Conservation (phyloP, 768 basidiomycete species). For the Inosperma sp. region DNA sequence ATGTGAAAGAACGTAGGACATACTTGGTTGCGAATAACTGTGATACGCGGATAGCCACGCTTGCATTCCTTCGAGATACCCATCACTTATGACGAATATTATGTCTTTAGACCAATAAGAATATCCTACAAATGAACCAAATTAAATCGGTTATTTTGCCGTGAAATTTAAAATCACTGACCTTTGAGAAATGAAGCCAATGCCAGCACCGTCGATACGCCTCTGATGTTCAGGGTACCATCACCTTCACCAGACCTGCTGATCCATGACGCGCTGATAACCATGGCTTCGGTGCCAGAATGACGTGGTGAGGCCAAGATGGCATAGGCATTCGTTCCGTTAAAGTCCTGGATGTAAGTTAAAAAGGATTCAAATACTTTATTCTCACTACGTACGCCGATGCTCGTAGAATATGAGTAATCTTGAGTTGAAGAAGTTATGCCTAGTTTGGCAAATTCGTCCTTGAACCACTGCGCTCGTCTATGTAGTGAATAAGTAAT, state of each 20-base stretch:
- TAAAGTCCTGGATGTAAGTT: conserved; percentile 37
- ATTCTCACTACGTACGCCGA: conserved; percentile 42
- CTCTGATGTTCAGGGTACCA: conserved; percentile 72
- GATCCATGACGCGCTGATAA: conserved; percentile 88
- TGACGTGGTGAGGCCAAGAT: conserved; percentile 78
- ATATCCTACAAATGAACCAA: conserved; percentile 45
- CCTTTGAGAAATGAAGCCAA: conserved; percentile 83
- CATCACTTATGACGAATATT: conserved; percentile 84
- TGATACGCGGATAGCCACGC: conserved; percentile 90
- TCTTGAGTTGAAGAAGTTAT: conserved; percentile 63
- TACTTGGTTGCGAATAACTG: conserved; percentile 61
- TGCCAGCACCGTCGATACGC: conserved; percentile 78
- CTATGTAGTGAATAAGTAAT: conserved; percentile 34
- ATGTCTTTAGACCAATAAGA: conserved; percentile 96
- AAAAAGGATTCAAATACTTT: conserved; percentile 5
- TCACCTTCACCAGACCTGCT: conserved; percentile 58
- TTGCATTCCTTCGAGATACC: conserved; percentile 85
- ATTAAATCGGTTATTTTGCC: conserved; percentile 1
- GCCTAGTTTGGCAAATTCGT: conserved; percentile 72
- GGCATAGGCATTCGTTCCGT: conserved; percentile 81
- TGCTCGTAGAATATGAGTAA: conserved; percentile 54
- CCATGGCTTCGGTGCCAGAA: conserved; percentile 90
- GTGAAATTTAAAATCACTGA: conserved; percentile 31
- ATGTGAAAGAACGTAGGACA: conserved; percentile 2
- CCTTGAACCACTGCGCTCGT: conserved; percentile 54